Base-by-base conservation (phyloP, 257 asterid genomes). In the Solanum chiquidenum region DNA sequence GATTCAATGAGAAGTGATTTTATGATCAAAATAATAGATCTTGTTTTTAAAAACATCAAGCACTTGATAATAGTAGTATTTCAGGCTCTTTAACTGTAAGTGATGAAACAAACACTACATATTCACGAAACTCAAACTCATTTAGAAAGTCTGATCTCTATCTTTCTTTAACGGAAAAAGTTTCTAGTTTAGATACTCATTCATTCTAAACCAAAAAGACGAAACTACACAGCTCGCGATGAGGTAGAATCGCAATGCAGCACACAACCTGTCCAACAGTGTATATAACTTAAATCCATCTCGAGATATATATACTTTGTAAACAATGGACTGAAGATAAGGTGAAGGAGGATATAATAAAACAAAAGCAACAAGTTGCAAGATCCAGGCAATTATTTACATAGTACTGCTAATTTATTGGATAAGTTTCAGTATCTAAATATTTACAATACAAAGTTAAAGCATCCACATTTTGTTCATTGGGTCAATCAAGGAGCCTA, bases 381-480 rank as follows among this genome's bases (percentile, higher is more conserved):
- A 88, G 40, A 55, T 84, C 60, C 29, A 73, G 84, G 27, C 55
- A 62, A 71, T 40, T 87, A 88, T 90, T 74, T 91, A 92, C 92
- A 94, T 42, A 90, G 68, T 88, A 80, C 29, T 88, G 72, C 88
- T 86, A 80, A 5, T 71, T 90, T 86, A 89, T 86, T 73, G 88
- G 84, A 75, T 35, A 83, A 84, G 85, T 68, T 72, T 86, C 88
- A 42, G 76, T 77, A 74, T 72, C 88, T 87, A 82, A 89, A 31
- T 92, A 90, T 90, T 89, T 89, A 92, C 94, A 90, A 46, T 88
- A 92, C 94, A 90, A 38, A 18, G 90, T 84, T 87, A 73, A 71
- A 87, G 52, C 85, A 82, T 49, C 85, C 85, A 49, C 85, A 82
- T 29, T 49, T 82, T 46, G 85, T 13, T 46, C 69, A 52, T 49